Evolutionary conservation across 352 stramenopile genomes (phyloP), one percentile per base, ranked within the genome.

Genomic region (Phytophthora foliorum): DNA sequence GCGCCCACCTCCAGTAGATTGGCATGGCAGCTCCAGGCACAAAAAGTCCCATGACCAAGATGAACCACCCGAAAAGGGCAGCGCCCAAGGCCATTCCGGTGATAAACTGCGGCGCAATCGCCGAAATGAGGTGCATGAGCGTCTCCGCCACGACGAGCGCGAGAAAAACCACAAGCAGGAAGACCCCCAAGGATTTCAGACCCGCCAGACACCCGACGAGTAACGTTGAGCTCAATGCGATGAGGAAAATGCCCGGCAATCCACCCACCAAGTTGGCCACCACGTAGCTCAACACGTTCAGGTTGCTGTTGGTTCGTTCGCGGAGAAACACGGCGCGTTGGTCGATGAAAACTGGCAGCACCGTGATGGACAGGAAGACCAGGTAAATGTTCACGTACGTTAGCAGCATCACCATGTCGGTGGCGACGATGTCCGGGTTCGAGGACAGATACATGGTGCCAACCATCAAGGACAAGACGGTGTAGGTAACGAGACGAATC

Each of bases 361-460:
- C 84, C 0, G 91, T 90, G 32, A 97, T 83, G 11, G 77, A 92
- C 77, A 97, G 95, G 66, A 95, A 97, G 42, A 94, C 86, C 21
- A 97, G 80, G 59, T 97, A 97, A 17, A 90, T 89, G 38, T 93
- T 84, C 19, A 94, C 81, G 72, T 93, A 97, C 52, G 95, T 96
- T 7, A 97, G 61, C 36, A 97, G 60, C 22, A 85, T 71, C n/a
- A 86, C 77, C 19, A 83, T 73, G 45, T 80, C 67, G 0, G 57
- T 34, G 21, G 65, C 45, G 55, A 78, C 71, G 14, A 72, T 49
- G 16, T 51, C 55, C 11, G 48, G 41, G 19, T 72, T 72, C 9
- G 83, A 67, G n/a, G 52, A 72, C 11, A 90, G 48, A 67, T 88
- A 92, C 81, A 94, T 91, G 13, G 84, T 88, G 24, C 86, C 84